These are phyloP conservation scores for Thalassiosira exigua DNA, from an alignment of 352 stramenopile genomes.

Conservation along the genomic window DNA sequence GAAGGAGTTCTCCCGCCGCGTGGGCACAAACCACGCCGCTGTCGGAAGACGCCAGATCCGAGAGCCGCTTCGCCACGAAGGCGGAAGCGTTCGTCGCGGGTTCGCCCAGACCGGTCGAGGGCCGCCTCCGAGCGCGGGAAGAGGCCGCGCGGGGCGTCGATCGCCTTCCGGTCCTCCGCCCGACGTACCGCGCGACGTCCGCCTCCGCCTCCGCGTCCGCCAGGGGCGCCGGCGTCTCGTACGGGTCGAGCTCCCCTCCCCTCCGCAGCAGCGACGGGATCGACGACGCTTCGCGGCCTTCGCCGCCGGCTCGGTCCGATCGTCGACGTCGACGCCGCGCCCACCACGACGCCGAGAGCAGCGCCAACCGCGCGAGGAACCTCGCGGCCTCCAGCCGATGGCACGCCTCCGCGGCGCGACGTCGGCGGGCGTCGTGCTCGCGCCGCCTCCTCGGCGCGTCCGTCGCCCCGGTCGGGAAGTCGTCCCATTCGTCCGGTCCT, in stretches of 20 bases:
- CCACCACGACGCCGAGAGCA: slow-evolving; percentile 53
- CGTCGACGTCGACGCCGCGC: slow-evolving; percentile 16
- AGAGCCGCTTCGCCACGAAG: slow-evolving; percentile 20
- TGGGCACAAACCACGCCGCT: slow-evolving; percentile 40
- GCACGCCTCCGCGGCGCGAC: slow-evolving; percentile 17
- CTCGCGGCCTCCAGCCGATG: slow-evolving; percentile 44
- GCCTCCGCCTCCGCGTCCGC: slow-evolving; percentile 79
- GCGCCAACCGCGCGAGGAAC: slow-evolving; percentile 38
- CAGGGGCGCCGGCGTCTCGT: slow-evolving; percentile 87
- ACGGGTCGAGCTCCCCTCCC: slow-evolving; percentile 85
- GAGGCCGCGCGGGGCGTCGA: slow-evolving; percentile 2
- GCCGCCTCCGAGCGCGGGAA: background rate
- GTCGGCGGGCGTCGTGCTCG: slow-evolving; percentile 17
- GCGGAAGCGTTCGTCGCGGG: background rate
- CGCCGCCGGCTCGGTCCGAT: too few relatives aligned
- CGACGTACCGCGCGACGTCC: slow-evolving; percentile 76
- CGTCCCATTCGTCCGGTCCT: background rate
- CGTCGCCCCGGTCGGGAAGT: background rate
- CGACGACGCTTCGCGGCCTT: slow-evolving; percentile 17
- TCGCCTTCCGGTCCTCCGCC: slow-evolving; percentile 93
- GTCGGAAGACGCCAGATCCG: background rate
- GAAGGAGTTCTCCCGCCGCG: slow-evolving; percentile 49
- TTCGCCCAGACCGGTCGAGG: too few relatives aligned
- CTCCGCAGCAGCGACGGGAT: slow-evolving; percentile 85
- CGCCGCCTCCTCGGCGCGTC: slow-evolving; percentile 3